Percentiles rank a stretch among this genome's conserved stretches.
phyloP scores from a whole-genome alignment of 805 yeast species.

The Clavispora phyllophila region DNA sequence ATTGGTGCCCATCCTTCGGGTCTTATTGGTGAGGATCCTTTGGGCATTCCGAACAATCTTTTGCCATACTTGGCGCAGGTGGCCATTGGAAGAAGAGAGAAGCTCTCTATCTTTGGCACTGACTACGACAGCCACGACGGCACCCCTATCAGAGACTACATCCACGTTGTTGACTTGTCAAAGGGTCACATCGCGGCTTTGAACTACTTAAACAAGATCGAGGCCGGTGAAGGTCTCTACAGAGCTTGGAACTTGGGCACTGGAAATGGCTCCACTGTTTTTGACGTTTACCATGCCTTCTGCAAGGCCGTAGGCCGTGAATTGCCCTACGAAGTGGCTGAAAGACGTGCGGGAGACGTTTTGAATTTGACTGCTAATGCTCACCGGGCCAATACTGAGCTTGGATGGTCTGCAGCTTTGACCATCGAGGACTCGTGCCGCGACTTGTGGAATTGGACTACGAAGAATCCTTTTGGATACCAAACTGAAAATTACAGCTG shows the following conservation, averaged over 20 bases:
- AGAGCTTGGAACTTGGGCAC: constrained; percentile 84
- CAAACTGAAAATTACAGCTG: constrained; percentile 30
- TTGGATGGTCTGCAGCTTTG: constrained; percentile 57
- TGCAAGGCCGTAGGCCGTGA: constrained; percentile 58
- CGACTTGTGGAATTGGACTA: constrained; percentile 78
- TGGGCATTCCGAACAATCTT: constrained; percentile 71
- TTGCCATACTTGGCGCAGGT: constrained; percentile 75
- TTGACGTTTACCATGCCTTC: constrained; percentile 65
- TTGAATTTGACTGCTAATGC: constrained; percentile 70
- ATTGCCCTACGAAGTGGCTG: constrained; percentile 60
- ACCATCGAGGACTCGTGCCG: constrained; percentile 59
- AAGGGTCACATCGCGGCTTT: constrained; percentile 73
- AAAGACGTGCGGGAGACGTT: constrained; percentile 74
- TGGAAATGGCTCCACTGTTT: constrained; percentile 74
- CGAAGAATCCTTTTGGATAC: constrained; percentile 61
- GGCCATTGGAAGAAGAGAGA: constrained; percentile 65
- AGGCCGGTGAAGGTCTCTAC: constrained; percentile 42
- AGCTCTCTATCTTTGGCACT: constrained; percentile 63
- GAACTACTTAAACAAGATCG: constrained; percentile 40
- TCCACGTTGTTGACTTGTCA: constrained; percentile 77
- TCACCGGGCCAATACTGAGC: constrained; percentile 58
- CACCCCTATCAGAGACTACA: constrained; percentile 76
- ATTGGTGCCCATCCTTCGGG: constrained; percentile 86
- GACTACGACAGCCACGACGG: constrained; percentile 73
- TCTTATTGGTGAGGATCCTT: constrained; percentile 73